These are phyloP conservation scores for Tylopilus felleus DNA, from an alignment of 768 basidiomycete genomes.

Conservation along the genomic window DNA sequence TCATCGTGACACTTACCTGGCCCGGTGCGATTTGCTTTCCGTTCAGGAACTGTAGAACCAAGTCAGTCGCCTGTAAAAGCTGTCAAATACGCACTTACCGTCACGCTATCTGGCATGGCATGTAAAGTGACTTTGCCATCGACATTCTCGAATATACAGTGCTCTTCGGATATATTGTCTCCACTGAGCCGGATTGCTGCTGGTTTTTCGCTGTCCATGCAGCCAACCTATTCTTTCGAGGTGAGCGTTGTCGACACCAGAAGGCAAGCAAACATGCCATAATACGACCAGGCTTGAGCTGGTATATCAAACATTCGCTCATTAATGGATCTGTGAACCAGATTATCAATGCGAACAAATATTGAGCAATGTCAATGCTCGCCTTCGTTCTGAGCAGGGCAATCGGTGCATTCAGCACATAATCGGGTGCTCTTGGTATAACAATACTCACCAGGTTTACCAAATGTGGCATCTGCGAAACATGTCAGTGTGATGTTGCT, in stretches of 20 bases:
- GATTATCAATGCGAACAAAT: constrained; percentile 4
- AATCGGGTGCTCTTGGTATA: neutral
- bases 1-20: constrained; percentile 48
- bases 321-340: constrained; percentile 76
- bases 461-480: constrained; percentile 80
- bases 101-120: constrained; percentile 75
- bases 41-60: constrained; percentile 72
- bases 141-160: constrained; percentile 86
- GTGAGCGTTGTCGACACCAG: constrained; percentile 13
- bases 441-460: constrained; percentile 77
- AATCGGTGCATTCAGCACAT: constrained; percentile 14
- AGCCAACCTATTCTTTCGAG: constrained; percentile 61
- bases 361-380: constrained; percentile 17
- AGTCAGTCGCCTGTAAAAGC: constrained; percentile 12
- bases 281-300: constrained; percentile 82
- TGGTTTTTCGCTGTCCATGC: constrained; percentile 74
- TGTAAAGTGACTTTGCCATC: constrained; percentile 84
- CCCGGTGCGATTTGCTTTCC: constrained; percentile 80
- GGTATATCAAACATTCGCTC: constrained; percentile 94
- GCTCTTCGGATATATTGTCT: constrained; percentile 85
- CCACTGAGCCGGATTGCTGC: constrained; percentile 92
- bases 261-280: constrained; percentile 44
- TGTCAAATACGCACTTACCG: constrained; percentile 46
- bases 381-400: constrained; percentile 66
- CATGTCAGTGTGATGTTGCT: constrained; percentile 9